Conservation (phyloP, 257 asterid genomes). For the Salvia miltiorrhiza region DNA sequence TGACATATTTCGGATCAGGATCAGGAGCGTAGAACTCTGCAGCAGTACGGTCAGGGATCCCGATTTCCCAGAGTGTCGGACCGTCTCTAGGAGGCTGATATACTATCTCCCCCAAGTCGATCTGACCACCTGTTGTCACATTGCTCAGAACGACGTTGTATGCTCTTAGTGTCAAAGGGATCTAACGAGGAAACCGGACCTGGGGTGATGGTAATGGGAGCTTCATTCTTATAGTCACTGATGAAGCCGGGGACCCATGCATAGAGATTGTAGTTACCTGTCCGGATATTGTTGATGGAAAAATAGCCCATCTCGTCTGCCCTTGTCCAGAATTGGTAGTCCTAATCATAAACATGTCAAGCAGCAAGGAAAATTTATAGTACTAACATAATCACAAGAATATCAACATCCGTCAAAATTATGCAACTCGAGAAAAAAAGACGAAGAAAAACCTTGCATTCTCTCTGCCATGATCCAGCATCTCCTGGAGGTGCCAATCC, state of each 20-base stretch:
- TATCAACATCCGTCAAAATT: neutral
- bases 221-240: constrained; percentile 63
- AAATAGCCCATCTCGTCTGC: constrained; percentile 60
- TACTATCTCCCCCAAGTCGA: constrained; percentile 52
- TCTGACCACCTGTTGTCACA: constrained; percentile 36
- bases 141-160: neutral
- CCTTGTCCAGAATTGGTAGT: constrained; percentile 80
- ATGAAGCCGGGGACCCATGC: constrained; percentile 85
- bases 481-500: constrained; percentile 85
- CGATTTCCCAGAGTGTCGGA: constrained; percentile 90
- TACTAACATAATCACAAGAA: neutral
- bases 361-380: neutral
- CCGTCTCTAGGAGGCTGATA: constrained; percentile 73
- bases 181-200: constrained; percentile 32
- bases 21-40: constrained; percentile 78
- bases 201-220: constrained; percentile 47
- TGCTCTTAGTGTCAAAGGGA: neutral
- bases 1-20: constrained; percentile 64
- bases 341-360: constrained; percentile 35
- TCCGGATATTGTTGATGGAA: constrained; percentile 48
- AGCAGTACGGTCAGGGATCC: constrained; percentile 85
- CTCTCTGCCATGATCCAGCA: constrained; percentile 80
- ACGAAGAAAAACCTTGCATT: constrained; percentile 60
- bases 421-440: neutral
- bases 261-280: constrained; percentile 59